Conservation (phyloP, 345 rosid species). For the Eucalyptus regnans region DNA sequence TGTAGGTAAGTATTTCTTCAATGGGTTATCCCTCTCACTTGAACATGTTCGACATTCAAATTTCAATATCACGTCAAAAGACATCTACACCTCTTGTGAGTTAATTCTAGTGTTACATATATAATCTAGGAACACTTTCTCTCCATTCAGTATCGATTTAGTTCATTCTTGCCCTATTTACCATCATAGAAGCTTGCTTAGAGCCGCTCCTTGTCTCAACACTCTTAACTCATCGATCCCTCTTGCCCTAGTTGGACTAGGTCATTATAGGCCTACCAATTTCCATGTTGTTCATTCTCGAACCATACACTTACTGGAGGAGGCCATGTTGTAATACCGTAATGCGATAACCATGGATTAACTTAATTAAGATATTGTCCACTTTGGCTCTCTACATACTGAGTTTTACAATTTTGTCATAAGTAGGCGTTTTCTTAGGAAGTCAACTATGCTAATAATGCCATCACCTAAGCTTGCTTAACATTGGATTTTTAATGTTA, state of each 20-base stretch:
- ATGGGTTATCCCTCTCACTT: accelerated
- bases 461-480: background rate
- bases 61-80: background rate
- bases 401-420: accelerated
- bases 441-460: accelerated
- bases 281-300: accelerated
- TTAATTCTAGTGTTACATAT: background rate
- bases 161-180: background rate
- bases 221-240: background rate
- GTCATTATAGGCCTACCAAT: background rate
- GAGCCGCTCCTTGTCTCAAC: accelerated
- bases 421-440: background rate
- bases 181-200: accelerated
- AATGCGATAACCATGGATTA: background rate
- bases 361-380: accelerated
- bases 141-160: accelerated
- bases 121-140: background rate
- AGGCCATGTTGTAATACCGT: accelerated
- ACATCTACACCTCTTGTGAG: background rate
- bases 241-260: accelerated
- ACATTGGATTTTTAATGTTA: background rate
- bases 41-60: background rate
- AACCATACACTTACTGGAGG: too few species aligned
- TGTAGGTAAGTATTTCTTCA: background rate
- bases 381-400: accelerated